These are phyloP conservation scores for Climacium dendroides DNA, from an alignment of 225 moss, liverwort and hornwort species.

Conservation along the genomic window DNA sequence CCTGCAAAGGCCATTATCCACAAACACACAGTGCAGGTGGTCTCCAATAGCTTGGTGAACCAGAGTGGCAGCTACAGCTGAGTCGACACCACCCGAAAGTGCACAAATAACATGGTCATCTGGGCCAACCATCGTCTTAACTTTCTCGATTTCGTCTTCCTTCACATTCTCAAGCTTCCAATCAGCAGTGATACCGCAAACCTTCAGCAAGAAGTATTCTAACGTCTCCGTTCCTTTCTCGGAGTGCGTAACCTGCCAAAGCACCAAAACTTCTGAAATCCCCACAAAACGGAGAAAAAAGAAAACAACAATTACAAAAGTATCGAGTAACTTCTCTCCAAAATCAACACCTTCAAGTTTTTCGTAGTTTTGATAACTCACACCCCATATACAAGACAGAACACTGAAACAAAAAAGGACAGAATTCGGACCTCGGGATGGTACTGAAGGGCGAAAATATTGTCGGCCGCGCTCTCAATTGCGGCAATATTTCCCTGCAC, in stretches of 20 bases:
- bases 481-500: conserved; percentile 69
- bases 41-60: conserved; percentile 78
- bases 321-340: no score
- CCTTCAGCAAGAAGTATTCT: conserved; percentile 51
- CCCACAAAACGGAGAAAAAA: background rate
- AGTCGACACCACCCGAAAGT: conserved; percentile 84
- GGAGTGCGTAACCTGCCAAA: conserved; percentile 60
- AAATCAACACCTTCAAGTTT: background rate
- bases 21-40: conserved; percentile 72
- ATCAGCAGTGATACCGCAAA: conserved; percentile 51
- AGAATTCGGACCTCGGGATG: conserved; percentile 62
- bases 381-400: background rate
- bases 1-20: conserved; percentile 80
- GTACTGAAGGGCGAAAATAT: conserved; percentile 73
- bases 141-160: conserved; percentile 50
- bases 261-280: background rate
- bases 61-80: conserved; percentile 66
- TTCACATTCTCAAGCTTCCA: conserved; percentile 76
- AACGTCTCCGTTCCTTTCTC: conserved; percentile 64
- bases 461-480: conserved; percentile 53
- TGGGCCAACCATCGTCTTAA: conserved; percentile 38
- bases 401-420: background rate
- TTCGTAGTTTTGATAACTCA: background rate
- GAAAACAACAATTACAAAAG: background rate
- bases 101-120: conserved; percentile 70